Conservation (phyloP, 116 monocot genomes). For the Posidonia oceanica region DNA sequence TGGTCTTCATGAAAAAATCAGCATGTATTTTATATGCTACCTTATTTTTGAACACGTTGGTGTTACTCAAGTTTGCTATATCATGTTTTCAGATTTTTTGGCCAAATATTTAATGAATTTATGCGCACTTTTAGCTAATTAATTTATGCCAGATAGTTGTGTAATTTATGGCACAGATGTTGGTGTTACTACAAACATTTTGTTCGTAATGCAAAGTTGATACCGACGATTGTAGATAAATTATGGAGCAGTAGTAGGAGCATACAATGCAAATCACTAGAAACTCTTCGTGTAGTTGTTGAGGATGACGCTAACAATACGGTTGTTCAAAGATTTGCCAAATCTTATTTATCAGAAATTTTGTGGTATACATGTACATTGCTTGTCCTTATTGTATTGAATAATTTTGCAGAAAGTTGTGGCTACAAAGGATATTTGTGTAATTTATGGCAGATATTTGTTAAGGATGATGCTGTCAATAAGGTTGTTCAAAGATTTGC, state of each 20-base stretch:
- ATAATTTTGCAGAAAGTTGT: slow-evolving; percentile 31
- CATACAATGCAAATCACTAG: slow-evolving; percentile 50
- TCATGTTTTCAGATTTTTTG: too few relatives aligned
- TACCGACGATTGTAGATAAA: slow-evolving; percentile 40
- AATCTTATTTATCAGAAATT: too few relatives aligned
- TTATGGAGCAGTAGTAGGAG: slow-evolving; percentile 43
- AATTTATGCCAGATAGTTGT: too few relatives aligned
- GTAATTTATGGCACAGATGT: too few relatives aligned
- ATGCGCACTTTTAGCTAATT: too few relatives aligned
- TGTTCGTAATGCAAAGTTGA: slow-evolving; percentile 35
- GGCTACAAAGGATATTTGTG: slow-evolving; percentile 29
- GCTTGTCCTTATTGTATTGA: too few relatives aligned
- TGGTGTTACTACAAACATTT: slow-evolving; percentile 21
- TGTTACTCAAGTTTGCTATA: too few relatives aligned
- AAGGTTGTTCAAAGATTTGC: slow-evolving; percentile 27
- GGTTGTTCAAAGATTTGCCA: slow-evolving; percentile 16
- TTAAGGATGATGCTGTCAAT: slow-evolving; percentile 56
- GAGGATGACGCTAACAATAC: slow-evolving; percentile 69
- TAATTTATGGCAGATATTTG: slow-evolving; percentile 7
- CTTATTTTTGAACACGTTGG: too few relatives aligned
- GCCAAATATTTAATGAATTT: too few relatives aligned
- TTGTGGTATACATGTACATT: too few relatives aligned
- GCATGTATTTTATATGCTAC: too few relatives aligned
- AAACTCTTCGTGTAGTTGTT: slow-evolving; percentile 40
- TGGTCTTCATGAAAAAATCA: too few relatives aligned